Percentiles rank a stretch among this genome's conserved stretches.
These are phyloP conservation scores for Metschnikowia reukaufii DNA, from an alignment of 805 yeast genomes.

Conservation along the genomic window DNA sequence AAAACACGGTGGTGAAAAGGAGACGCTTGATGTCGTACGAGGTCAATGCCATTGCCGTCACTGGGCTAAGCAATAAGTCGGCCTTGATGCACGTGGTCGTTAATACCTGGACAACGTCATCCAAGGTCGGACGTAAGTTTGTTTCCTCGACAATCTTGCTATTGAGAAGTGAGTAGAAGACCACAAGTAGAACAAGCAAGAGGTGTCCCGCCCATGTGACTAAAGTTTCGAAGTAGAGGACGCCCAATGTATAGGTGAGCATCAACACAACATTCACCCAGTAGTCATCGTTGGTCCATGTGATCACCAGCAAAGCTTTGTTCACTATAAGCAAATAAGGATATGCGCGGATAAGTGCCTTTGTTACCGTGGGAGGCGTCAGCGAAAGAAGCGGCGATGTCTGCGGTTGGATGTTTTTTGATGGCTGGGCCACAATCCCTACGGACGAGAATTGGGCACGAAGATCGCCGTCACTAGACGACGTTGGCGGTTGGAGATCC, in stretches of 20 bases:
- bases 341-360: slow-evolving; percentile 76
- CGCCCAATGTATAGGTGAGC: slow-evolving; percentile 52
- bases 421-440: slow-evolving; percentile 7
- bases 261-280: slow-evolving; percentile 71
- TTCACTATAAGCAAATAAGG: slow-evolving; percentile 80
- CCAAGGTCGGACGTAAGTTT: slow-evolving; percentile 73
- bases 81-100: slow-evolving; percentile 73
- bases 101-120: slow-evolving; percentile 77
- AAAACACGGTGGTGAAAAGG: slow-evolving; percentile 76
- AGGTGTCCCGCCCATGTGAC: slow-evolving; percentile 83
- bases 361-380: slow-evolving; percentile 89
- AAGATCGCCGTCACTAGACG: slow-evolving; percentile 23
- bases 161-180: slow-evolving; percentile 60
- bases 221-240: slow-evolving; percentile 76
- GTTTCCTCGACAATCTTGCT: slow-evolving; percentile 58
- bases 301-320: slow-evolving; percentile 64
- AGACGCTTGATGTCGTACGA: slow-evolving; percentile 77
- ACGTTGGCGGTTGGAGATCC: slow-evolving; percentile 14
- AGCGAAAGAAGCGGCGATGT: slow-evolving; percentile 82
- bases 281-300: slow-evolving; percentile 88
- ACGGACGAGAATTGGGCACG: slow-evolving; percentile 29
- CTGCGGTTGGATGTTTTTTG: slow-evolving; percentile 34
- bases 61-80: slow-evolving; percentile 77
- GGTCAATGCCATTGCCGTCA: slow-evolving; percentile 69
- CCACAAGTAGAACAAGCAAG: slow-evolving; percentile 59